phyloP scores from a whole-genome alignment of 495 filamentous ascomycete species.

The Bathelium albidoporum region DNA sequence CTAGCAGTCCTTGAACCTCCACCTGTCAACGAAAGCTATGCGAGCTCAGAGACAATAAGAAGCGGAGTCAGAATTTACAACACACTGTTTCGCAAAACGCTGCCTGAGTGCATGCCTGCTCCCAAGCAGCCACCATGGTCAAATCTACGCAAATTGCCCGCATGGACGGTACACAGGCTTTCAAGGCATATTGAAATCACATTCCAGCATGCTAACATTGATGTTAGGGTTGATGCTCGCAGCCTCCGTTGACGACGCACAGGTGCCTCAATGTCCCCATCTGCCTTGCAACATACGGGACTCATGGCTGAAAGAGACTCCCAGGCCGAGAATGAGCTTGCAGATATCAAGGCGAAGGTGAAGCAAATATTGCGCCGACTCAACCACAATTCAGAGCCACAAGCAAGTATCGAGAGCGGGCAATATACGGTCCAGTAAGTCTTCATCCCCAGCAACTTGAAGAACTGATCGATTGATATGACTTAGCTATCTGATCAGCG shows the following conservation, averaged over 20 bases:
- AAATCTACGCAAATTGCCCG: conserved; percentile 89
- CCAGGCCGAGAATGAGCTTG: conserved; percentile 62
- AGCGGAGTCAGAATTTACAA: neutral
- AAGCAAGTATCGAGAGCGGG: conserved; percentile 84
- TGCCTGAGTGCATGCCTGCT: too few species aligned
- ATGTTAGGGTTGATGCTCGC: conserved; percentile 90
- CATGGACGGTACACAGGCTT: conserved; percentile 62
- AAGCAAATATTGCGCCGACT: conserved; percentile 83
- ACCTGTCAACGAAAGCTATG: too few species aligned
- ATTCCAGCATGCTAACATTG: too few species aligned
- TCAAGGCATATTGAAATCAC: too few species aligned
- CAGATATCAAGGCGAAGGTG: conserved; percentile 80
- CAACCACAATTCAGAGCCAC: conserved; percentile 75
- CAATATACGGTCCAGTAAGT: conserved; percentile 79
- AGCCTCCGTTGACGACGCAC: conserved; percentile 87
- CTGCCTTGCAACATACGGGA: neutral
- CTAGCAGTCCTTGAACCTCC: too few species aligned
- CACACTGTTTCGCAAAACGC: too few species aligned
- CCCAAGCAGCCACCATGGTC: conserved; percentile 61
- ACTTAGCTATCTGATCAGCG: conserved; percentile 70
- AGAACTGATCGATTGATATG: neutral
- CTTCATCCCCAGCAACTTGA: neutral
- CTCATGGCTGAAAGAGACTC: conserved; percentile 9
- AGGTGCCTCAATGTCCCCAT: conserved; percentile 37
- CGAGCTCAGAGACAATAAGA: neutral